Conservation (phyloP, 495 filamentous ascomycete genomes). For the Neurospora hispaniola region DNA sequence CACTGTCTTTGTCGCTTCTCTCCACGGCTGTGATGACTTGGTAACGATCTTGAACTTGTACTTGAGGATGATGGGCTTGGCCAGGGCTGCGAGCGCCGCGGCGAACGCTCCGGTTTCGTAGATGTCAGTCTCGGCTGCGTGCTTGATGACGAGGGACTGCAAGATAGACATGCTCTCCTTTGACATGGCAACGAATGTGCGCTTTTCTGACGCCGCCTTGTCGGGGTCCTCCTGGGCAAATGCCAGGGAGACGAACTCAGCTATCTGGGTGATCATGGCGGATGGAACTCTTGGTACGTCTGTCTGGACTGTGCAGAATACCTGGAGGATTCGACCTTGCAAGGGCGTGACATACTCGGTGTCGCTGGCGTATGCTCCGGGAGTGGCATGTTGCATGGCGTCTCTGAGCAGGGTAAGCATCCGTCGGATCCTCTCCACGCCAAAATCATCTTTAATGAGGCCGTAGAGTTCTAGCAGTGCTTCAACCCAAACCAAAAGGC, state of each 20-base stretch:
- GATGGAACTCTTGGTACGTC: constrained; percentile 58
- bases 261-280: constrained; percentile 54
- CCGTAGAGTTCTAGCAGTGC: constrained; percentile 70
- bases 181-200: constrained; percentile 80
- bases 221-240: constrained; percentile 33
- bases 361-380: constrained; percentile 69
- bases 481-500: constrained; percentile 66
- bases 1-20: constrained; percentile 58
- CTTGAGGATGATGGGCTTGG: constrained; percentile 58
- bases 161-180: constrained; percentile 63
- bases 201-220: constrained; percentile 32
- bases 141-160: constrained; percentile 49
- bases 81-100: constrained; percentile 50
- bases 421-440: constrained; percentile 45
- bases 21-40: constrained; percentile 61
- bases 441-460: constrained; percentile 56
- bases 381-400: constrained; percentile 48
- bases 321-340: constrained; percentile 63
- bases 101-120: constrained; percentile 53
- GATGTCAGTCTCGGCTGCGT: constrained; percentile 53
- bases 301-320: constrained; percentile 57
- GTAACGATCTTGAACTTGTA: constrained; percentile 53
- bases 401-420: constrained; percentile 53
- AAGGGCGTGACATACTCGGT: constrained; percentile 73
- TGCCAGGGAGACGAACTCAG: constrained; percentile 59